phyloP scores from a whole-genome alignment of 768 basidiomycete genomes.

The Thelephora aurantiotincta region DNA sequence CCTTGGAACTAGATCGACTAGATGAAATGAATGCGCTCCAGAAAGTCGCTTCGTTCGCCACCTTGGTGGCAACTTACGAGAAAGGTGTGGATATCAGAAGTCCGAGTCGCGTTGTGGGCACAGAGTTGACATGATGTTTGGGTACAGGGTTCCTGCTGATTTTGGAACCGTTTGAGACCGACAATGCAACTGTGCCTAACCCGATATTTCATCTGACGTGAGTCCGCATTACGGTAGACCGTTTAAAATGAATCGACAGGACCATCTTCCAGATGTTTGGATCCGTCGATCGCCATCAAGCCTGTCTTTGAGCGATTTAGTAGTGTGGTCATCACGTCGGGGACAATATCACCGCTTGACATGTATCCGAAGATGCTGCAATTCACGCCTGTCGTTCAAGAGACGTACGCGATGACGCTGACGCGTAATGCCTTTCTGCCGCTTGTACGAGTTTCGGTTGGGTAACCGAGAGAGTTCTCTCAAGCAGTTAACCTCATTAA shows the following conservation, averaged over 20 bases:
- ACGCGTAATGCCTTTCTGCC: conserved; percentile 94
- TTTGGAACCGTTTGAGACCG: conserved; percentile 95
- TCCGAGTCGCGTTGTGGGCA: background rate
- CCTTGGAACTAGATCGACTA: conserved; percentile 74
- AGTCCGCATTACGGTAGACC: conserved; percentile 10
- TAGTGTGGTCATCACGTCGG: conserved; percentile 96
- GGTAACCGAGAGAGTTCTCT: conserved; percentile 1
- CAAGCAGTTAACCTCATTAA: conserved; percentile 1
- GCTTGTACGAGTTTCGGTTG: conserved; percentile 36
- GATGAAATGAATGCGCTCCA: conserved; percentile 90
- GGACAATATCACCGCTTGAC: conserved; percentile 94
- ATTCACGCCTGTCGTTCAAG: conserved; percentile 93
- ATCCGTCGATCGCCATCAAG: conserved; percentile 93
- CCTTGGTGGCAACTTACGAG: conserved; percentile 94
- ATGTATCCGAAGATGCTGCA: conserved; percentile 99
- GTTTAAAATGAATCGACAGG: background rate
- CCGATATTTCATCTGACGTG: conserved; percentile 97
- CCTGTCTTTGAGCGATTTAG: conserved; percentile 98
- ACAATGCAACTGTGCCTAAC: conserved; percentile 96
- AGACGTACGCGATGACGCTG: conserved; percentile 96
- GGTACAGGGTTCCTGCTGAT: conserved; percentile 83
- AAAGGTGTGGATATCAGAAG: conserved; percentile 44
- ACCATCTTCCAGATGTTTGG: conserved; percentile 61
- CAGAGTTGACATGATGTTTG: conserved; percentile 1
- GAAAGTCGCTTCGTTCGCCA: conserved; percentile 93